Percentiles rank a stretch among this genome's conserved stretches.
These are phyloP conservation scores for Xylariomycetidae sp. DNA, from an alignment of 2,329 filamentous ascomycete species.

Conservation along the genomic window DNA sequence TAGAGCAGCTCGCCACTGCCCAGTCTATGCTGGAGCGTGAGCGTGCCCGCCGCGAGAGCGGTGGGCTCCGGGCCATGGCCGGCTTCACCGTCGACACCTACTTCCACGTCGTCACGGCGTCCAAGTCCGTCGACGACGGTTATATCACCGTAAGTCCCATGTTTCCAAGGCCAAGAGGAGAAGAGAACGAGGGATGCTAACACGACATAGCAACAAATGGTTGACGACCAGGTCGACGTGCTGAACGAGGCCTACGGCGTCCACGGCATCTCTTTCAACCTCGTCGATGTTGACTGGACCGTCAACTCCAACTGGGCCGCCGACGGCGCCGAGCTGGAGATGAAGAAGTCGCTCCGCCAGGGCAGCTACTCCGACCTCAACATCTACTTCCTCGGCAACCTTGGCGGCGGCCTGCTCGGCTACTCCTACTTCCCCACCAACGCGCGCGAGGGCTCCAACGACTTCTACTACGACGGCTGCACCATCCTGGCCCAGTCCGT, in stretches of 20 bases:
- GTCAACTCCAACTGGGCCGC: conserved; percentile 41
- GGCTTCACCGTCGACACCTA: conserved; percentile 33
- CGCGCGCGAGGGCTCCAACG: conserved; percentile 24
- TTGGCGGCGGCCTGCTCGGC: conserved; percentile 32
- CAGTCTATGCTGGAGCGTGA: conserved; percentile 20
- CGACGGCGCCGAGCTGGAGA: conserved; percentile 32
- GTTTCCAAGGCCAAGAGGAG: background rate
- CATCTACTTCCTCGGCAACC: conserved; percentile 37
- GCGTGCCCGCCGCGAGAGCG: conserved; percentile 14
- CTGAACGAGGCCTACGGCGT: conserved; percentile 39
- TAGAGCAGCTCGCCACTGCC: conserved; percentile 19
- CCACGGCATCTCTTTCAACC: conserved; percentile 38
- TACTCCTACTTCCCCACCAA: conserved; percentile 41
- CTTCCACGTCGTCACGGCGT: conserved; percentile 32
- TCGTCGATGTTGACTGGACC: conserved; percentile 37
- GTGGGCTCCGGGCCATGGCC: conserved; percentile 11
- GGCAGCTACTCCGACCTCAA: conserved; percentile 41
- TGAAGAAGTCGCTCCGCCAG: conserved; percentile 40
- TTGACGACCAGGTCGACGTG: conserved; percentile 36
- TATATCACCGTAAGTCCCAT: conserved; percentile 28
- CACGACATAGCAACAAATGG: conserved; percentile 24
- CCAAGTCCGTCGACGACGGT: conserved; percentile 23
- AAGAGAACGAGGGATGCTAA: conserved; percentile 6
- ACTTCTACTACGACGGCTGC: conserved; percentile 32
- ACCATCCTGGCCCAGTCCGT: conserved; percentile 19